Evolutionary conservation across 192 early-diverging fungal species (phyloP).

Genomic region (Gaertneriomyces semiglobifer): DNA sequence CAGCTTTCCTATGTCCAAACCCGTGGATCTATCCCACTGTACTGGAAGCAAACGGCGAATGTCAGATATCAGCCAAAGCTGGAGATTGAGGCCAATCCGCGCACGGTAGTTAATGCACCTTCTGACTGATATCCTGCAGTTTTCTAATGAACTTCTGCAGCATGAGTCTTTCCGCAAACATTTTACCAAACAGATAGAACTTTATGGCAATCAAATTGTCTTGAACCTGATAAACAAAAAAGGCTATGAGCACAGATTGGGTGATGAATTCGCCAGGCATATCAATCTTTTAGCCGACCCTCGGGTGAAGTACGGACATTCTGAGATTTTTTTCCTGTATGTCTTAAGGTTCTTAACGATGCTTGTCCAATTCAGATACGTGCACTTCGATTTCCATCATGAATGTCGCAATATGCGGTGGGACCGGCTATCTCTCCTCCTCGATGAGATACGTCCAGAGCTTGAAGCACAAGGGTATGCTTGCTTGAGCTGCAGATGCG

Average conservation of each 20-base stretch:
- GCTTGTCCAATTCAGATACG: slow-evolving; percentile 42
- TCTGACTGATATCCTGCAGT: not conserved
- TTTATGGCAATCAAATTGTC: slow-evolving; percentile 79
- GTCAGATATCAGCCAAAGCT: slow-evolving; percentile 88
- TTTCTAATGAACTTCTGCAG: slow-evolving; percentile 44
- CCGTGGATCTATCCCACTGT: slow-evolving; percentile 91
- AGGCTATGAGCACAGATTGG: slow-evolving; percentile 85
- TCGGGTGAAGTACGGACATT: slow-evolving; percentile 29
- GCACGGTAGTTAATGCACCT: slow-evolving; percentile 51
- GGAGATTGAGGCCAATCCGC: slow-evolving; percentile 63
- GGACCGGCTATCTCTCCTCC: slow-evolving; percentile 78
- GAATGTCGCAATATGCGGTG: slow-evolving; percentile 96
- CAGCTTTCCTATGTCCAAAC: slow-evolving; percentile 82
- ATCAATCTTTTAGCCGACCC: slow-evolving; percentile 50
- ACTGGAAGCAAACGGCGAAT: slow-evolving; percentile 91
- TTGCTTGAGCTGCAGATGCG: not conserved
- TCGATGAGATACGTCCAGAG: slow-evolving; percentile 72
- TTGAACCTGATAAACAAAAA: slow-evolving; percentile 94
- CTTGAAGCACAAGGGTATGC: slow-evolving; percentile 58
- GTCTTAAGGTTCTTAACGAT: too few species aligned
- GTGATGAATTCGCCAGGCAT: slow-evolving; percentile 69
- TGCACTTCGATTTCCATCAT: slow-evolving; percentile 96
- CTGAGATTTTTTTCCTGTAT: not conserved
- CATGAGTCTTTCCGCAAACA: slow-evolving; percentile 65
- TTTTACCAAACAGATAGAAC: slow-evolving; percentile 63